A percentile compares a stretch with the other conserved stretches of the same genome.
phyloP scores from a whole-genome alignment of 768 basidiomycete genomes.

The Cystoderma amianthinum region DNA sequence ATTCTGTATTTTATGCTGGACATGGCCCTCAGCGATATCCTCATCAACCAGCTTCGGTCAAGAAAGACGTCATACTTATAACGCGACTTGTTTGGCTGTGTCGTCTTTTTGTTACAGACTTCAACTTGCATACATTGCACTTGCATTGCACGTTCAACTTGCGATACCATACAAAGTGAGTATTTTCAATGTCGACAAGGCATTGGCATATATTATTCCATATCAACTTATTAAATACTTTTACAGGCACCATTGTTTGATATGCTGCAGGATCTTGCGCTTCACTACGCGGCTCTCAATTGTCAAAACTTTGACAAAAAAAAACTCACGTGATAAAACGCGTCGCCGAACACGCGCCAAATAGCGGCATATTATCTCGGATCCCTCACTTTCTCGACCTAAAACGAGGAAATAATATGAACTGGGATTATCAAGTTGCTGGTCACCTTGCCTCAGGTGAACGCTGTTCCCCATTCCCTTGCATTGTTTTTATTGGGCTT shows the following conservation, averaged over 20 bases:
- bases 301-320: no score
- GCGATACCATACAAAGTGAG: background rate
- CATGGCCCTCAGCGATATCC: background rate
- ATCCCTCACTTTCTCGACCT: background rate
- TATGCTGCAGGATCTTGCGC: no score
- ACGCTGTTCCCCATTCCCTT: background rate
- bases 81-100: background rate
- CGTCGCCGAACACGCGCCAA: background rate
- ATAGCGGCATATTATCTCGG: background rate
- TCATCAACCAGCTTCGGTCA: background rate
- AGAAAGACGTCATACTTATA: background rate
- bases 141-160: background rate
- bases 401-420: background rate
- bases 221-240: no score
- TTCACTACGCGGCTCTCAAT: no score
- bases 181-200: no score
- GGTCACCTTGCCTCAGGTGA: background rate
- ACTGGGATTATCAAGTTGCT: background rate
- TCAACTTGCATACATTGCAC: background rate
- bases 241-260: no score
- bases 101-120: background rate
- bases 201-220: no score
- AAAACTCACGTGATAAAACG: no score
- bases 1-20: constrained; percentile 25
- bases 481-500: background rate